Conservation (phyloP, 2,329 filamentous ascomycete species). For the Fusarium sp. region DNA sequence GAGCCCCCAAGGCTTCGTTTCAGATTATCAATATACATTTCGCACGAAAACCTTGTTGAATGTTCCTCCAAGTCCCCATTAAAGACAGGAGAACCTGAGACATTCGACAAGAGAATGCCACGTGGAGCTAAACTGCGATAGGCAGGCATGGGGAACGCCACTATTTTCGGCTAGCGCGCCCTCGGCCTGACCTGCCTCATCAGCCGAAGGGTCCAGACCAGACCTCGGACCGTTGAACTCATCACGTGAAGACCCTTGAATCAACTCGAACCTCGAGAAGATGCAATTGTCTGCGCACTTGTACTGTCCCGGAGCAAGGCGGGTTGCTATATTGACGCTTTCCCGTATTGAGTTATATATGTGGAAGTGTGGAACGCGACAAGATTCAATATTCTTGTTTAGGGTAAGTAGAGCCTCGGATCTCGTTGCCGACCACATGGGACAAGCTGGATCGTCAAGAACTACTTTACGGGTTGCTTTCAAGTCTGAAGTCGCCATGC, state of each 20-base stretch:
- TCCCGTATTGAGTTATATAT: background rate
- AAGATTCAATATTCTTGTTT: background rate
- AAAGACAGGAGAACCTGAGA: background rate
- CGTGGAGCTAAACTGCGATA: background rate
- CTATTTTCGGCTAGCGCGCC: background rate
- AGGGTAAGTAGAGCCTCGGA: background rate
- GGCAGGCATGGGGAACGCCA: background rate
- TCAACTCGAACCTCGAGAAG: background rate
- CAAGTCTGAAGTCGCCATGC: background rate
- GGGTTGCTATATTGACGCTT: background rate
- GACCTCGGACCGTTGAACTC: background rate
- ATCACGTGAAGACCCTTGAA: conserved; percentile 11
- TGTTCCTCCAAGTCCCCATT: background rate
- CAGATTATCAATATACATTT: too few relatives aligned
- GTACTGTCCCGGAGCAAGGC: background rate
- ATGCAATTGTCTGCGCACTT: background rate
- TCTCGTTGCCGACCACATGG: background rate
- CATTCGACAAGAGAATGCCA: background rate
- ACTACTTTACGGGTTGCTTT: background rate
- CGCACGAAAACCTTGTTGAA: too few relatives aligned
- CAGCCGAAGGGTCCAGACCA: background rate
- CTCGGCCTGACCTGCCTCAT: background rate
- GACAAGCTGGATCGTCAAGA: background rate
- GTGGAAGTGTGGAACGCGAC: background rate
- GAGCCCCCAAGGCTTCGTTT: too few relatives aligned